Conservation (phyloP, 805 yeast species). For the Saturnispora quitensis region DNA sequence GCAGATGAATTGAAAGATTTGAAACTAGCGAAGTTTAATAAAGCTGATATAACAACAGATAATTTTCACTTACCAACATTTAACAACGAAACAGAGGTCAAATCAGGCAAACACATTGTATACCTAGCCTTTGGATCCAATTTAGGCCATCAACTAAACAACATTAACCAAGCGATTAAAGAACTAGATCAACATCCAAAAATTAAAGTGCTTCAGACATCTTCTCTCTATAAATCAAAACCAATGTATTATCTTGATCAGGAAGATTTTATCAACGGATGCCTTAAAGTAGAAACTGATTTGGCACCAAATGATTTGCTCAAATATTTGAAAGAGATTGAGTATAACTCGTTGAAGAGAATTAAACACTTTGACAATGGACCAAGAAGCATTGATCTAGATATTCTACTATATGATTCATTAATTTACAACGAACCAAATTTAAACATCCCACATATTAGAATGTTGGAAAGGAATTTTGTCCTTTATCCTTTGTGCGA, state of each 20-base stretch:
- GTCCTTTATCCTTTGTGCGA: conserved; percentile 87
- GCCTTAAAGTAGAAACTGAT: conserved; percentile 51
- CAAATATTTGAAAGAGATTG: conserved; percentile 58
- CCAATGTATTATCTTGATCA: conserved; percentile 90
- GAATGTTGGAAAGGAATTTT: conserved; percentile 84
- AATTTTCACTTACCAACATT: conserved; percentile 23
- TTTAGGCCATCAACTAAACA: conserved; percentile 57
- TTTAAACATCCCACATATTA: conserved; percentile 74
- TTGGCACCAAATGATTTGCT: conserved; percentile 60
- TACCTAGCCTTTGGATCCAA: conserved; percentile 89
- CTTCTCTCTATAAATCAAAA: conserved; percentile 76
- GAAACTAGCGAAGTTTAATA: conserved; percentile 19
- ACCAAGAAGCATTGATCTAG: conserved; percentile 86
- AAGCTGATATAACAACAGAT: conserved; percentile 12
- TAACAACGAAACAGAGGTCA: conserved; percentile 16
- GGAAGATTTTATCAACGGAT: conserved; percentile 78
- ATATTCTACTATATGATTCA: conserved; percentile 66
- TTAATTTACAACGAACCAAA: conserved; percentile 45
- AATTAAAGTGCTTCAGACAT: conserved; percentile 48
- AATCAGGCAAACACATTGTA: conserved; percentile 36
- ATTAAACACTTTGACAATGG: conserved; percentile 81
- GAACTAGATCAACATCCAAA: conserved; percentile 29
- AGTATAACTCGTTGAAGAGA: conserved; percentile 60
- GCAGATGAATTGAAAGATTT: conserved; percentile 29
- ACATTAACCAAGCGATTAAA: conserved; percentile 48